Evolutionary conservation across 768 basidiomycete genomes (phyloP).

Genomic region (Tylopilus rubrobrunneus): DNA sequence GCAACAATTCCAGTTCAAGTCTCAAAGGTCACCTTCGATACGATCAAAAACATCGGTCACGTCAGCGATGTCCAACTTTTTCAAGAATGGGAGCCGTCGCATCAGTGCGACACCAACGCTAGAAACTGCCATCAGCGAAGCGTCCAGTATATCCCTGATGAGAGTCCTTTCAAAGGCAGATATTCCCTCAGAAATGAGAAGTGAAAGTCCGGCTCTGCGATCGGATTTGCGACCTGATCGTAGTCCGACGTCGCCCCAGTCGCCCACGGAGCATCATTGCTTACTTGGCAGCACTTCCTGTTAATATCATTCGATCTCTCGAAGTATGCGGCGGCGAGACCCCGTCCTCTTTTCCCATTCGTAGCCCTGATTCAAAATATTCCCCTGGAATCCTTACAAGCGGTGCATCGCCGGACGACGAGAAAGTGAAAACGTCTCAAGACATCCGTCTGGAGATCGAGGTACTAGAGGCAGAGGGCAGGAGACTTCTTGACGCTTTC

Average conservation of each 20-base stretch:
- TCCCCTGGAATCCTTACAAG: conserved; percentile 28
- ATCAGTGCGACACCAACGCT: conserved; percentile 38
- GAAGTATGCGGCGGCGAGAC: conserved; percentile 43
- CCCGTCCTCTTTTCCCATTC: conserved; percentile 44
- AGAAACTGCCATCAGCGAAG: conserved; percentile 37
- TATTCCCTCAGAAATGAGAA: conserved; percentile 42
- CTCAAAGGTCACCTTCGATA: conserved; percentile 46
- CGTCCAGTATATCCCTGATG: conserved; percentile 39
- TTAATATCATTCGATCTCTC: conserved; percentile 39
- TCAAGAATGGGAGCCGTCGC: conserved; percentile 44
- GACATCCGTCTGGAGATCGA: conserved; percentile 66
- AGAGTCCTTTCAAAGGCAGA: conserved; percentile 41
- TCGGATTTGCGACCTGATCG: conserved; percentile 39
- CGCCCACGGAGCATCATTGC: conserved; percentile 28
- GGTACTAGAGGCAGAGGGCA: conserved; percentile 66
- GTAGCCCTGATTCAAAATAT: conserved; percentile 35
- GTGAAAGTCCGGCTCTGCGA: conserved; percentile 4
- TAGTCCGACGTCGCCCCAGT: conserved; percentile 43
- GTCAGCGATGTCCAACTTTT: conserved; percentile 48
- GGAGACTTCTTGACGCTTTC: conserved; percentile 73
- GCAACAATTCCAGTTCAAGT: conserved; percentile 30
- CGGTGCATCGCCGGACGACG: conserved; percentile 48
- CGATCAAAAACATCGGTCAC: conserved; percentile 50
- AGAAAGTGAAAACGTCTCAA: conserved; percentile 51
- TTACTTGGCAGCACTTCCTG: conserved; percentile 20